Conservation (phyloP, 495 filamentous ascomycete genomes). For the Trichoderma reesei region DNA sequence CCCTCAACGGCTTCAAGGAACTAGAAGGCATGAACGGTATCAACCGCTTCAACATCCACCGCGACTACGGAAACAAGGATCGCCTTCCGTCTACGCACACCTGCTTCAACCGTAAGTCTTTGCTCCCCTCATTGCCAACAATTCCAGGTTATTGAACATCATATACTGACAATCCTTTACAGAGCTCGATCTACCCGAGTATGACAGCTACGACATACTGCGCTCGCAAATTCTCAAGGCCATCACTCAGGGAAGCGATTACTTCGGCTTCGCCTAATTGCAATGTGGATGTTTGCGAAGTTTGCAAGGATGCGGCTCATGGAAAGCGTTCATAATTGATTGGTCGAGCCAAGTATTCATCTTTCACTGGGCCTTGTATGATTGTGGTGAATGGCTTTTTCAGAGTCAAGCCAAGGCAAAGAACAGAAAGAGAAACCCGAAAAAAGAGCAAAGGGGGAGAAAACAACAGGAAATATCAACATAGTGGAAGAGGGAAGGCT, state of each 20-base stretch:
- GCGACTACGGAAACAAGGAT: constrained; percentile 96
- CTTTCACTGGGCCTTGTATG: neutral
- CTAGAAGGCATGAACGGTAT: constrained; percentile 99
- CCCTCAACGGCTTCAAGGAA: constrained; percentile 97
- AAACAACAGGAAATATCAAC: neutral
- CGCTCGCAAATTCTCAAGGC: constrained; percentile 83
- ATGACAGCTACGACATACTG: constrained; percentile 89
- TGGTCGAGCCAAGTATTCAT: neutral
- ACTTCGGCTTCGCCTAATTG: constrained; percentile 88
- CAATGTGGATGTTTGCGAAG: too few species aligned
- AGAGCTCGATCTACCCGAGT: constrained; percentile 99
- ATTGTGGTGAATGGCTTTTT: neutral
- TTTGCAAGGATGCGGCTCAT: neutral
- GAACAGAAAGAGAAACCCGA: neutral
- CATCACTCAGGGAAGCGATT: constrained; percentile 91
- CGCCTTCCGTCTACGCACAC: constrained; percentile 93
- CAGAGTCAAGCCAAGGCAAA: neutral
- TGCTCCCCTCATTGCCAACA: constrained; percentile 9
- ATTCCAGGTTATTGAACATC: constrained; percentile 3
- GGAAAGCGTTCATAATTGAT: neutral
- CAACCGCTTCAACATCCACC: constrained; percentile 96
- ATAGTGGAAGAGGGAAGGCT: neutral
- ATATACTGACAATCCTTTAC: constrained; percentile 25
- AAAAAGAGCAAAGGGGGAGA: neutral
- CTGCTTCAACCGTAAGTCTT: constrained; percentile 94